phyloP scores from a whole-genome alignment of 257 asterid genomes.

The Solanum bulbocastanum region DNA sequence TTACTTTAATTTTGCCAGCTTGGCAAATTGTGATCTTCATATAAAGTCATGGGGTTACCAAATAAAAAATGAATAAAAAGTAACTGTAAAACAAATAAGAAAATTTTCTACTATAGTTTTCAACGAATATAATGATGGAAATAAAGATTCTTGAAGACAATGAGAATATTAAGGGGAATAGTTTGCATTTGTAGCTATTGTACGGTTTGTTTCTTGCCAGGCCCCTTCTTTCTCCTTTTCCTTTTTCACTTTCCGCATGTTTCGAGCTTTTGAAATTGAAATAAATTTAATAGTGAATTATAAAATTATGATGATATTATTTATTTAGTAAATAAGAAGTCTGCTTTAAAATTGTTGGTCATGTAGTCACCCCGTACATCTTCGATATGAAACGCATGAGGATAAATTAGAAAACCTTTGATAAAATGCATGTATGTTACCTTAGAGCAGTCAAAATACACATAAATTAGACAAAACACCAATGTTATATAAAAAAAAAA shows the following conservation, averaged over 20 bases:
- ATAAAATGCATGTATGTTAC: too few species aligned
- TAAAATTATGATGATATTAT: rapidly evolving
- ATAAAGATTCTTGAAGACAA: background rate
- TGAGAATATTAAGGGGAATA: background rate
- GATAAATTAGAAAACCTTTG: too few species aligned
- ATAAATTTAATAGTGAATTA: too few species aligned
- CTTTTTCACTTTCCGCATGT: background rate
- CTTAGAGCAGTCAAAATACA: too few species aligned
- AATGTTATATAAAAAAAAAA: too few species aligned
- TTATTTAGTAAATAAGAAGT: too few species aligned
- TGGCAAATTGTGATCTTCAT: background rate
- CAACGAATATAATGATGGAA: background rate
- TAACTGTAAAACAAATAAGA: background rate
- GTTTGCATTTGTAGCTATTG: background rate
- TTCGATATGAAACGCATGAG: too few species aligned
- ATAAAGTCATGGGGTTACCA: background rate
- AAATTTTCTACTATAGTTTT: background rate
- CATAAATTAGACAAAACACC: too few species aligned
- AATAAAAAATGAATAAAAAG: background rate
- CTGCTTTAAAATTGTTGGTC: rapidly evolving
- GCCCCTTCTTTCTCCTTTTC: background rate
- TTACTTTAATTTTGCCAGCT: background rate
- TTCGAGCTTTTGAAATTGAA: too few species aligned
- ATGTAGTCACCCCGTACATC: rapidly evolving
- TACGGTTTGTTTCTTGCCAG: background rate